Base-by-base conservation (phyloP, 2,329 filamentous ascomycete genomes). In the Aspergillus costaricaensis region DNA sequence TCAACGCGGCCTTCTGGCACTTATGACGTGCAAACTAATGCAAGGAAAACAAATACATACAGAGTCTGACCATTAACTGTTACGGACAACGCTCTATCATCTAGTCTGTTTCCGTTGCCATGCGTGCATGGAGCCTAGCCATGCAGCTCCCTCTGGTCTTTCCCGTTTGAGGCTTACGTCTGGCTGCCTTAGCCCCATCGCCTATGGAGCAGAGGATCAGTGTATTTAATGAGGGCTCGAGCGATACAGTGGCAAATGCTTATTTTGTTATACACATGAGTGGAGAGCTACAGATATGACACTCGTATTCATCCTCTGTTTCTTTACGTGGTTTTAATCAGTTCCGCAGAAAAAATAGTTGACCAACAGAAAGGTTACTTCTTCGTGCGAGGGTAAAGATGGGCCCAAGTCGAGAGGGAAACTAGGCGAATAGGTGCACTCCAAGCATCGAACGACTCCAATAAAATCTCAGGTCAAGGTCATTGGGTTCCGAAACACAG, bases 21-120 rank as follows among this genome's bases (percentile, higher is more conserved):
- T 44, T 58, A 62, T 63, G 62, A 63, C 62, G 50, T 62, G 53
- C 58, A 65, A 44, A 52, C 60, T 67, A 67, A 68, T 66, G 65
- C 65, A 68, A 65, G 65, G 64, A 67, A 66, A 66, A 64, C 66
- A 64, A 65, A 68, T 66, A 67, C 62, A 58, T 63, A 62, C 62
- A 62, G 56, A 53, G 39, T 38, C 27, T 19, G 32, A 47, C 60
- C 53, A 60, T 62, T 56, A 25, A 55, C 54, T 43, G 44, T 47
- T 50, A 38, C 38, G 48, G 49, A 61, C 58, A 62, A 58, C 54
- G 25, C 52, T 59, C 60, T 55, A 62, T 65, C 55, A 47, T 55
- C 51, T 60, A 30, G 38, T 47, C 8, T 38, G 52, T 57, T 60
- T 67, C 58, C 53, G 62, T 65, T 51, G 30, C 55, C 36, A 51